phyloP scores from a whole-genome alignment of 1,284 basidiomycete genomes.

The Leccinum fallax region DNA sequence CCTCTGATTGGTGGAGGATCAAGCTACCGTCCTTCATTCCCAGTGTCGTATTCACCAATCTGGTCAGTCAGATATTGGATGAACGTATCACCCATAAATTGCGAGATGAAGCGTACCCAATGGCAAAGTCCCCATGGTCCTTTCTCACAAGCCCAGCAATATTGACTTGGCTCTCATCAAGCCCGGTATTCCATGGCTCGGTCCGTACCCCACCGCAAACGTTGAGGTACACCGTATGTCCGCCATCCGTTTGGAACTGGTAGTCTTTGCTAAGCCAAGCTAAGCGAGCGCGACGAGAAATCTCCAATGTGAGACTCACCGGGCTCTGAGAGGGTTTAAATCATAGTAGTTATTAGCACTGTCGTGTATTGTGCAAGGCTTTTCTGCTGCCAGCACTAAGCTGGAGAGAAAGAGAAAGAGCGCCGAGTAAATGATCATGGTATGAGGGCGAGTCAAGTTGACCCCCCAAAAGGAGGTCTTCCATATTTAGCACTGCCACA shows the following conservation, averaged over 20 bases:
- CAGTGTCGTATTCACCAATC: conserved; percentile 63
- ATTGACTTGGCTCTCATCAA: conserved; percentile 49
- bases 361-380: conserved; percentile 46
- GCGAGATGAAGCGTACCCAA: conserved; percentile 54
- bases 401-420: conserved; percentile 33
- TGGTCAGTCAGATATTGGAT: conserved; percentile 26
- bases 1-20: conserved; percentile 55
- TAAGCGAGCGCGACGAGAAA: conserved; percentile 9
- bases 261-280: conserved; percentile 60
- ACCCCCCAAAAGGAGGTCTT: conserved; percentile 30
- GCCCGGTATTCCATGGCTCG: conserved; percentile 59
- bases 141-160: conserved; percentile 65
- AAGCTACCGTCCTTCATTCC: conserved; percentile 49
- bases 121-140: conserved; percentile 66
- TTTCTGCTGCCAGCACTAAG: conserved; percentile 39
- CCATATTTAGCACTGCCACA: conserved; percentile 18
- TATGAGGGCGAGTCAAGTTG: conserved; percentile 16
- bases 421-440: not conserved
- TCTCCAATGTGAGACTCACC: conserved; percentile 35
- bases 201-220: conserved; percentile 58
- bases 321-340: conserved; percentile 57
- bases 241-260: conserved; percentile 48
- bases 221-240: conserved; percentile 56
- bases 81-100: not conserved
- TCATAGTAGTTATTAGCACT: conserved; percentile 58